Evolutionary conservation across 805 yeast species (phyloP).

Genomic region (Priceomyces carsonii): DNA sequence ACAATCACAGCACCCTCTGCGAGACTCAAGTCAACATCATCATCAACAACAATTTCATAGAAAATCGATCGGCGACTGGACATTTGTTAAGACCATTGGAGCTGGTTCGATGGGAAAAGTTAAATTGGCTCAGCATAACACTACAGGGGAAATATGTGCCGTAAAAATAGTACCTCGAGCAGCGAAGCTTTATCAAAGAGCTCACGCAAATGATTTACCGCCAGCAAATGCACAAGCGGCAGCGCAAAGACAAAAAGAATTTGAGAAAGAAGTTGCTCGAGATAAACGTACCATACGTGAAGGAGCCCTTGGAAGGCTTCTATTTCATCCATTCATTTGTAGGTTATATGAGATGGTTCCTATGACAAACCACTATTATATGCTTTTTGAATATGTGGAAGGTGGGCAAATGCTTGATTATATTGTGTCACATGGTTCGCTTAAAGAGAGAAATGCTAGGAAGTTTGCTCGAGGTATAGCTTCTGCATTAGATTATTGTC

Average conservation of each 20-base stretch:
- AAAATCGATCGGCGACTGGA: conserved; percentile 95
- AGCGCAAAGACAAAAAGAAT: conserved; percentile 63
- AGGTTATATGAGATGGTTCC: conserved; percentile 90
- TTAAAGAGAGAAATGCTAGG: conserved; percentile 91
- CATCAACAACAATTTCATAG: conserved; percentile 65
- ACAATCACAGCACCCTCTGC: conserved; percentile 1
- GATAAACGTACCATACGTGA: conserved; percentile 93
- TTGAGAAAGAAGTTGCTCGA: conserved; percentile 81
- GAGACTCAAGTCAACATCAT: conserved; percentile 4
- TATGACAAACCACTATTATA: conserved; percentile 95
- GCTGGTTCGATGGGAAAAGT: conserved; percentile 99
- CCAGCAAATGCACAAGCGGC: conserved; percentile 59
- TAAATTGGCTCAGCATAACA: conserved; percentile 83
- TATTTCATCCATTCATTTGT: conserved; percentile 91
- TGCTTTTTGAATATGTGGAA: conserved; percentile 93
- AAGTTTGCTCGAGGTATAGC: conserved; percentile 94
- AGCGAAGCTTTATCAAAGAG: conserved; percentile 70
- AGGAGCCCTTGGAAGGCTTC: conserved; percentile 87
- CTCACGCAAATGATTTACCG: conserved; percentile 69
- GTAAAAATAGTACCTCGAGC: conserved; percentile 93
- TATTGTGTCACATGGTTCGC: conserved; percentile 92
- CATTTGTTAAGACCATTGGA: conserved; percentile 89
- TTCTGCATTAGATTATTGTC: conserved; percentile 91
- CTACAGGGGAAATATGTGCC: conserved; percentile 82
- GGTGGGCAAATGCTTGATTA: conserved; percentile 98